These are phyloP conservation scores for Kickxella alabastrina DNA, from an alignment of 192 early-diverging fungal species.

Conservation along the genomic window DNA sequence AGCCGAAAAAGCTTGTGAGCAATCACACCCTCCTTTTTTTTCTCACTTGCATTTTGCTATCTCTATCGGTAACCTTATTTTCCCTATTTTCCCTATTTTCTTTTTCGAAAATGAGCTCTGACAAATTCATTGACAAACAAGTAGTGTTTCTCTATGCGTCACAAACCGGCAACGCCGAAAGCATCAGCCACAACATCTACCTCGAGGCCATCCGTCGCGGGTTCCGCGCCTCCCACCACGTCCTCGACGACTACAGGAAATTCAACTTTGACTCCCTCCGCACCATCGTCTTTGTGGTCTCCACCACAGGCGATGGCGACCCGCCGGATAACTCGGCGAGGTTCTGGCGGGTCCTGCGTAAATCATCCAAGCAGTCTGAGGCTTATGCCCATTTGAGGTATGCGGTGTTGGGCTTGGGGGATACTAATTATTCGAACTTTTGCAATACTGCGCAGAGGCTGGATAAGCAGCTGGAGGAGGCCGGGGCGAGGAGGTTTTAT, in stretches of 20 bases:
- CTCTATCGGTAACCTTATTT: not conserved
- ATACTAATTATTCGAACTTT: conserved; percentile 94
- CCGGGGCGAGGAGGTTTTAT: conserved; percentile 73
- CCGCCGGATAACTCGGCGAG: conserved; percentile 91
- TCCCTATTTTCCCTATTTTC: not conserved
- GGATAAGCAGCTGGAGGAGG: conserved; percentile 70
- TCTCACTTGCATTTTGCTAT: not conserved
- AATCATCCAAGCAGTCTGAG: conserved; percentile 39
- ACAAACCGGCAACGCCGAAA: conserved; percentile 94
- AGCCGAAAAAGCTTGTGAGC: too few species aligned
- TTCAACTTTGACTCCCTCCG: conserved; percentile 28
- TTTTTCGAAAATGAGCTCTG: not conserved
- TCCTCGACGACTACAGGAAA: conserved; percentile 74
- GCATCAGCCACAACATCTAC: conserved; percentile 80
- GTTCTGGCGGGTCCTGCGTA: conserved; percentile 81
- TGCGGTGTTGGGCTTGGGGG: conserved; percentile 74
- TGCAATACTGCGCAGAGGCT: conserved; percentile 79
- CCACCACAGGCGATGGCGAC: conserved; percentile 95
- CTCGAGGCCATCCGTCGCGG: conserved; percentile 72
- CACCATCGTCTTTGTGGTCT: conserved; percentile 69
- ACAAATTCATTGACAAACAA: conserved; percentile 8
- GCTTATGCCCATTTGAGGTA: conserved; percentile 33
- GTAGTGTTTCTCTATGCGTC: conserved; percentile 70
- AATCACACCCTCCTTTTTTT: too few species aligned
- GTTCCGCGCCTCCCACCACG: conserved; percentile 57